Conservation (phyloP, 495 filamentous ascomycete species). For the Articulospora tetracladia region DNA sequence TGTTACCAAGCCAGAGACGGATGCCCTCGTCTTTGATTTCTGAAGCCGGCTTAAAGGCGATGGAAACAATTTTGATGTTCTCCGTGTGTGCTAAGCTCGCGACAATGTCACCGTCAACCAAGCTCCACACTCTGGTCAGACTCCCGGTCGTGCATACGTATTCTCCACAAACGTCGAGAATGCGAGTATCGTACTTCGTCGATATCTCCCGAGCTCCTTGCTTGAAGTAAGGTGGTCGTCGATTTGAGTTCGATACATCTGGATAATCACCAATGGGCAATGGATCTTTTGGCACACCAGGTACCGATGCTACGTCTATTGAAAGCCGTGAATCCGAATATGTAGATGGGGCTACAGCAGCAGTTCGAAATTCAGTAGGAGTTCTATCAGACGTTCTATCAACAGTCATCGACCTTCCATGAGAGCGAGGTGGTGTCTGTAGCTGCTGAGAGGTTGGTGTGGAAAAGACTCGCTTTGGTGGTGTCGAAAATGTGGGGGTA, state of each 20-base stretch:
- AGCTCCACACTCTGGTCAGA: slow-evolving; percentile 81
- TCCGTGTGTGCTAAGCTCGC: slow-evolving; percentile 81
- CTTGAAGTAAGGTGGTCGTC: slow-evolving; percentile 72
- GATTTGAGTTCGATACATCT: slow-evolving; percentile 79
- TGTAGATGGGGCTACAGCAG: neutral
- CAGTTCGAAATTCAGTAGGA: slow-evolving; percentile 30
- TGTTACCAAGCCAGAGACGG: slow-evolving; percentile 89
- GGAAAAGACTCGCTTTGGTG: slow-evolving; percentile 48
- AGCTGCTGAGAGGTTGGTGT: slow-evolving; percentile 39
- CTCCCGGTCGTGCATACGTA: slow-evolving; percentile 83
- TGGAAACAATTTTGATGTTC: slow-evolving; percentile 67
- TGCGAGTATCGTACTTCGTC: slow-evolving; percentile 76
- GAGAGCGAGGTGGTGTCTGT: slow-evolving; percentile 32
- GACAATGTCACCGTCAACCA: slow-evolving; percentile 73
- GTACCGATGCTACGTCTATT: slow-evolving; percentile 10
- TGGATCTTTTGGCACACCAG: slow-evolving; percentile 11
- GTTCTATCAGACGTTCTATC: slow-evolving; percentile 35
- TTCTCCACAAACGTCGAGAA: slow-evolving; percentile 84
- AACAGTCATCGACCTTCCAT: slow-evolving; percentile 47
- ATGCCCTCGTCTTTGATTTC: slow-evolving; percentile 75
- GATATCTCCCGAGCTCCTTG: slow-evolving; percentile 67
- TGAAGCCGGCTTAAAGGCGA: slow-evolving; percentile 78
- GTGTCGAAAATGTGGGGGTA: slow-evolving; percentile 27
- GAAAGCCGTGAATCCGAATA: slow-evolving; percentile 4
- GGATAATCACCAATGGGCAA: slow-evolving; percentile 58